Evolutionary conservation across 225 moss, liverwort and hornwort species (phyloP), one percentile per base, ranked within the genome.

Genomic region (Sphagnum tenellum): DNA sequence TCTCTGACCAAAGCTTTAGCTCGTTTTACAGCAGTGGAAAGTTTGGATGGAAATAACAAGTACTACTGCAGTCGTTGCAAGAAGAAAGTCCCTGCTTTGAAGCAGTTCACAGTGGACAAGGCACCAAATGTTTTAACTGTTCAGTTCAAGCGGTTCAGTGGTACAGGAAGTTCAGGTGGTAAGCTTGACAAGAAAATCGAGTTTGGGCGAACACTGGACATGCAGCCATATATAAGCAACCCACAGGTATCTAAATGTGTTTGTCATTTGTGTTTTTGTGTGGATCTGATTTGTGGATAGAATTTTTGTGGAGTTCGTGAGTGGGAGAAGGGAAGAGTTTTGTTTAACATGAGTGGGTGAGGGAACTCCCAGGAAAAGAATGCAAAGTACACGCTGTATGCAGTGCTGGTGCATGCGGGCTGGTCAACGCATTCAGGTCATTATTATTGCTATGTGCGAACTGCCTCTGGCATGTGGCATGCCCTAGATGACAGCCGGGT

Each of bases 161-260:
- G 86, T 8, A 85, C 85, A 10, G 86, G 86, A 11, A 86, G 77
- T 46, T 82, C 84, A 1, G 89, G 89, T 57, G 88, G 92, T 46
- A 95, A 95, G 60, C 92, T 95, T 69, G 95, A 92, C 70, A 95
- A 95, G 82, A 95, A 83, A 72, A 84, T 95, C 56, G 95, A 92
- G 44, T 95, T 95, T 80, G 92, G 82, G 72, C 88, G 87, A 60
- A 86, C 76, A 3, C 79, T 95, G 64, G 92, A 95, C 55, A 76
- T 95, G 89, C 88, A 81, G 70, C 89, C 95, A 3, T 95, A 84
- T 63, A 84, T 92, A 57, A 92, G 92, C 75, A 86, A 78, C 44
- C 84, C 71, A 8, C 82, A 95, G 92, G 95, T 81, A 72, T 3
- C 29, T 29, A 29, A 29, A 29, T 29, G 29, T 29, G 29, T 29